Conservation (phyloP, 352 stramenopile genomes). For the Aphanomyces stellatus region DNA sequence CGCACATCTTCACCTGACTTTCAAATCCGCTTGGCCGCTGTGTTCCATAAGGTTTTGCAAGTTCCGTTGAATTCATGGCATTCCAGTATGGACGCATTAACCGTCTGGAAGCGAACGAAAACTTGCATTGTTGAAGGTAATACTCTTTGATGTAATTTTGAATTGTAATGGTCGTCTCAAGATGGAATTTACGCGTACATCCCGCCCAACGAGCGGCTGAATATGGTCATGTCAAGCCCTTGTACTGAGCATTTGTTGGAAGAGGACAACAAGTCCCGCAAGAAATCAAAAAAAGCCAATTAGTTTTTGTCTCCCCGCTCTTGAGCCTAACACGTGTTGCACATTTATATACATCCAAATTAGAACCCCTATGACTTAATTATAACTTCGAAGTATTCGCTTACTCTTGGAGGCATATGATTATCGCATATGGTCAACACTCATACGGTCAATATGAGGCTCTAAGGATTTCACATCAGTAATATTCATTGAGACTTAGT, state of each 20-base stretch:
- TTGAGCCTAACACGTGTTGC: no score
- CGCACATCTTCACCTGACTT: conserved; percentile 89
- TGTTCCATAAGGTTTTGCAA: conserved; percentile 92
- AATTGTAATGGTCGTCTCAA: neutral
- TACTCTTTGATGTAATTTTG: neutral
- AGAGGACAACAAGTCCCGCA: no score
- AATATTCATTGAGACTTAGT: no score
- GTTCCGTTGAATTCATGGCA: conserved; percentile 88
- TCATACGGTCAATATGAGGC: no score
- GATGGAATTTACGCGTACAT: conserved; percentile 71
- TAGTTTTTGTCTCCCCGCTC: no score
- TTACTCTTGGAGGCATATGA: no score
- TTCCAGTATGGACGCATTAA: conserved; percentile 88
- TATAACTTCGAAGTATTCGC: no score
- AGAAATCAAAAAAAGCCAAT: no score
- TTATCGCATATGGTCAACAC: no score
- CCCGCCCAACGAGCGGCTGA: conserved; percentile 57
- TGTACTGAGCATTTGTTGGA: conserved; percentile 57
- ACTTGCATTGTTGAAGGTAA: conserved; percentile 71
- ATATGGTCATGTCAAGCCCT: conserved; percentile 49
- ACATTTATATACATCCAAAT: no score
- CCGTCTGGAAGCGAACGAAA: conserved; percentile 91
- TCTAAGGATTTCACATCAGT: no score
- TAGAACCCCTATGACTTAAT: no score
- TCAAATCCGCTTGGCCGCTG: conserved; percentile 79